Evolutionary conservation across 2,329 filamentous ascomycete genomes (phyloP), one percentile per base, ranked within the genome.

Genomic region (Phaeosphaeria sp.): DNA sequence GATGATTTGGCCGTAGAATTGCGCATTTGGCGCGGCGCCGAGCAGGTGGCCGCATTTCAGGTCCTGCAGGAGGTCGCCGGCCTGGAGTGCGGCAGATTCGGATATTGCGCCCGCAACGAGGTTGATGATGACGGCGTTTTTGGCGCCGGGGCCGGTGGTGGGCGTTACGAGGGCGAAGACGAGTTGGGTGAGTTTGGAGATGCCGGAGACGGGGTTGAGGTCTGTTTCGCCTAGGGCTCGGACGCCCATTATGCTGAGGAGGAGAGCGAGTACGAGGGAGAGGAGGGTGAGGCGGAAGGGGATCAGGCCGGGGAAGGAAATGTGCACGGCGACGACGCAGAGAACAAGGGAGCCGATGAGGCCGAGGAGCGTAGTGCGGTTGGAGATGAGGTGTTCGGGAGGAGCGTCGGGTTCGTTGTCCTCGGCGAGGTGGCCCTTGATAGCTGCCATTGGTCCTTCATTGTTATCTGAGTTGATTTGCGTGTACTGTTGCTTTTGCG

Each of bases 1-100:
- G 52, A 99, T 93, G 20, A 98, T 87, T 74, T 99, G 95, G 0
- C 95, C 95, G 84, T 92, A 97, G 75, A 99, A 99, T 71, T 99
- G 95, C 0, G 95, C 95, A 67, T 91, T 95, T 0, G 95, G 95
- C 3, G 92, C 91, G 0, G 95, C 95, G 11, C 94, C 93, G 0
- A 99, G 85, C 0, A 99, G 81, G 76, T 99, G 93, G 0, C 95
- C 95, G 0, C 95, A 97, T 77, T 99, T 99, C 27, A 99, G 85
- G 74, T 99, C 95, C 75, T 99, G 95, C 86, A 99, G 91, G 54
- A 99, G 87, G 76, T 99, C 95, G 8, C 95, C 95, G 2, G 95
- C 94, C 80, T 99, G 95, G 4, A 98, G 82, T 3, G 95, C 95
- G 5, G 95, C 91, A 3, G 89, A 88, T 76, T 93, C 91, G 11